Evolutionary conservation across 1,284 basidiomycete species (phyloP).

Genomic region (Porogramme epimiltina): DNA sequence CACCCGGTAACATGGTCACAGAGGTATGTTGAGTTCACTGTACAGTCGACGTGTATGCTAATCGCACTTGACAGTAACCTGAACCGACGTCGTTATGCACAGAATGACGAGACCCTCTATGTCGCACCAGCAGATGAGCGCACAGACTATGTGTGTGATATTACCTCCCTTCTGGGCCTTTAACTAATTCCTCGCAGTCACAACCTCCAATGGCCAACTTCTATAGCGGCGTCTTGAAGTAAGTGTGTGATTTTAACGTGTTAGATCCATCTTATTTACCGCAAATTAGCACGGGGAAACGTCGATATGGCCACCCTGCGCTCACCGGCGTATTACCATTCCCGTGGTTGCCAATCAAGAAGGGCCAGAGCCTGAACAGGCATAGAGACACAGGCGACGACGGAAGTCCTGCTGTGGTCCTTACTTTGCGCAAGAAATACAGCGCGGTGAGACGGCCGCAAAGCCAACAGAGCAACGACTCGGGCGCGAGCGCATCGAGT

Average conservation of each 20-base stretch:
- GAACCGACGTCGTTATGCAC: conserved; percentile 82
- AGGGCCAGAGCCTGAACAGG: conserved; percentile 62
- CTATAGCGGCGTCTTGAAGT: conserved; percentile 90
- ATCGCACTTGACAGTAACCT: conserved; percentile 59
- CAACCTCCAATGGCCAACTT: conserved; percentile 95
- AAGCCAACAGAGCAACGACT: conserved; percentile 15
- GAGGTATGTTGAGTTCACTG: conserved; percentile 47
- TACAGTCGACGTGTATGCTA: not conserved
- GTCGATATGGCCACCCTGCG: conserved; percentile 90
- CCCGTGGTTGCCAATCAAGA: conserved; percentile 90
- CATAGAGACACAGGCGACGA: conserved; percentile 17
- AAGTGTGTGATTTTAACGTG: conserved; percentile 28
- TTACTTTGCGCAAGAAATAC: conserved; percentile 45
- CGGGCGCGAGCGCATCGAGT: conserved; percentile 12
- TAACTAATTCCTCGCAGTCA: conserved; percentile 47
- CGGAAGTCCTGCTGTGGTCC: conserved; percentile 12
- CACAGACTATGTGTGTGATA: conserved; percentile 79
- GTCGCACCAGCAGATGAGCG: conserved; percentile 89
- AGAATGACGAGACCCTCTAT: conserved; percentile 93
- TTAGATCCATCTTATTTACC: conserved; percentile 6
- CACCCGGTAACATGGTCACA: conserved; percentile 86
- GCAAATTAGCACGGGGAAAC: conserved; percentile 69
- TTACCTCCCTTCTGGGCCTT: conserved; percentile 1
- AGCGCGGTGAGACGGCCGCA: conserved; percentile 41
- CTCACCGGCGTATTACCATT: conserved; percentile 85